These are phyloP conservation scores for Aureobasidium sp. DNA, from an alignment of 2,329 filamentous ascomycete species.

Conservation along the genomic window DNA sequence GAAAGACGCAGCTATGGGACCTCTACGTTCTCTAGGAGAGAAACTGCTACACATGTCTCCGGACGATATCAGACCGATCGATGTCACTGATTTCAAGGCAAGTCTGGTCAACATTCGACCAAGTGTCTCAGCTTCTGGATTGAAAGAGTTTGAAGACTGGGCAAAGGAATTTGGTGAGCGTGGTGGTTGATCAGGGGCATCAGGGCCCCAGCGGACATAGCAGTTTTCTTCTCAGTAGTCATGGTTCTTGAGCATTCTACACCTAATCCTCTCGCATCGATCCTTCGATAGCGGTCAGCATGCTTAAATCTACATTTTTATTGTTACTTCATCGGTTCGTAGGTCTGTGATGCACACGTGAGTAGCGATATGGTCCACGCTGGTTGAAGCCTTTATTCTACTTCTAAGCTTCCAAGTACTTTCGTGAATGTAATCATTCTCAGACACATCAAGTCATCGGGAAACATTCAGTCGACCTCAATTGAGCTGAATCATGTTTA, in stretches of 20 bases:
- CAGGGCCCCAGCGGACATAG: not conserved
- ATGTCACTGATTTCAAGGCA: constrained; percentile 72
- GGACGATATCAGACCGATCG: constrained; percentile 87
- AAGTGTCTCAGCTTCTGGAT: constrained; percentile 75
- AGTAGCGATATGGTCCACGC: no score
- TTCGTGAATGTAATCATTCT: no score
- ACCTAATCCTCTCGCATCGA: not conserved
- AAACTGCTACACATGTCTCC: constrained; percentile 83
- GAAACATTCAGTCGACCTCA: no score
- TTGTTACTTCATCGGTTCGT: not conserved
- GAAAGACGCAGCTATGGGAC: constrained; percentile 97
- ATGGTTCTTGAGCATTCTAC: not conserved
- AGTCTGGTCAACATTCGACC: constrained; percentile 81
- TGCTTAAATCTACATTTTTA: not conserved
- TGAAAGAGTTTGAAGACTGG: constrained; percentile 92
- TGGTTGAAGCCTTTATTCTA: not conserved
- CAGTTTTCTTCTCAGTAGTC: not conserved
- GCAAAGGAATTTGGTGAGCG: constrained; percentile 86
- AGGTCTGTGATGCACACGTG: not conserved
- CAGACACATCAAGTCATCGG: no score
- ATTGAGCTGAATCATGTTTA: not conserved
- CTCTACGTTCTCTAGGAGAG: constrained; percentile 81
- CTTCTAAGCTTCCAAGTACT: no score
- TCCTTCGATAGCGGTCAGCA: not conserved
- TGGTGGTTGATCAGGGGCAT: constrained; percentile 47